These are phyloP conservation scores for Lasiodiplodia theobromae DNA, from an alignment of 2,329 filamentous ascomycete species.

Conservation along the genomic window DNA sequence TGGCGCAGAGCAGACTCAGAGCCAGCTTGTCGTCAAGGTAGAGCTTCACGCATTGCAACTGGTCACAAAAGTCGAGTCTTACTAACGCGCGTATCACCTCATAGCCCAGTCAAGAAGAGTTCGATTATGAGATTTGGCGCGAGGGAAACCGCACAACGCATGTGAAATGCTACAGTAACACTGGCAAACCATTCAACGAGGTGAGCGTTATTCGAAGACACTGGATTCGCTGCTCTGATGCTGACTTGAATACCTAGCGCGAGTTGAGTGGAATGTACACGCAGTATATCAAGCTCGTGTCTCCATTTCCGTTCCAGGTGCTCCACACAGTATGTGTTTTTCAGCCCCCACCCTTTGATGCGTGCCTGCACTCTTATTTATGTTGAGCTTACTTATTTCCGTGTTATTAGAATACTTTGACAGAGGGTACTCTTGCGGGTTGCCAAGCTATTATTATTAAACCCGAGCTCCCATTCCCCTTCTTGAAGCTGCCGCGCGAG, in stretches of 20 bases:
- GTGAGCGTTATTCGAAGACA: not conserved
- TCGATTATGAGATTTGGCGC: not conserved
- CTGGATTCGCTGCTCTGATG: not conserved
- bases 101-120: not conserved
- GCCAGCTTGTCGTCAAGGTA: not conserved
- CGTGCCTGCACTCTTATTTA: no score
- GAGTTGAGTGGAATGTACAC: not conserved
- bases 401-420: not conserved
- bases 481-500: not conserved
- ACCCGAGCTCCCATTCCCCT: not conserved
- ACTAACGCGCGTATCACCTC: not conserved
- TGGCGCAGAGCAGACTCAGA: not conserved
- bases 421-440: not conserved
- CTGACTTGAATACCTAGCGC: not conserved
- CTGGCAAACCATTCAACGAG: not conserved
- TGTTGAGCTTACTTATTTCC: not conserved
- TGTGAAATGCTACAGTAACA: not conserved
- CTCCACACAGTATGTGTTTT: not conserved
- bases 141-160: not conserved
- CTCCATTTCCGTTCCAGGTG: not conserved
- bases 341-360: not conserved
- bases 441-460: not conserved
- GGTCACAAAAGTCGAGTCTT: not conserved
- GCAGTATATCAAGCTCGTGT: not conserved
- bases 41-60: not conserved